These are phyloP conservation scores for Sphaerostilbella broomeana DNA, from an alignment of 2,329 filamentous ascomycete genomes.

Conservation along the genomic window DNA sequence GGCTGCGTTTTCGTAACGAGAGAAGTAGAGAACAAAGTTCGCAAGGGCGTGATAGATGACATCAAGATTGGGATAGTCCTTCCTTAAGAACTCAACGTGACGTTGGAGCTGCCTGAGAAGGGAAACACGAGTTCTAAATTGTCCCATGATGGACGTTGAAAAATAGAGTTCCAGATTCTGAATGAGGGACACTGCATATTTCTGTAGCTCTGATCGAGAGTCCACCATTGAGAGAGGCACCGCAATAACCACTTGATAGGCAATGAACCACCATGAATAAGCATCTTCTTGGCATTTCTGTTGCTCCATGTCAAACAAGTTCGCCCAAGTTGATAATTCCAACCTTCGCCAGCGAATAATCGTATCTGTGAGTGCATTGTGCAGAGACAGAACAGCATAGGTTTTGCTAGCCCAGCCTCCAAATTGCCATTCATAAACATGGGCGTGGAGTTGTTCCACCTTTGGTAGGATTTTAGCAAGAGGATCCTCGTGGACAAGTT, in stretches of 20 bases:
- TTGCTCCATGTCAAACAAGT: conserved; percentile 77
- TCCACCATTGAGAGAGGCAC: conserved; percentile 62
- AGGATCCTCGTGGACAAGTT: conserved; percentile 72
- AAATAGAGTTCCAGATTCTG: conserved; percentile 75
- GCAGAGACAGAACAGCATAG: conserved; percentile 62
- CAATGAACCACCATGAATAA: conserved; percentile 91
- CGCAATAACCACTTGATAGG: conserved; percentile 81
- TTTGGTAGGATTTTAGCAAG: conserved; percentile 80
- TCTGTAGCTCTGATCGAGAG: conserved; percentile 50
- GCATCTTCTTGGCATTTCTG: conserved; percentile 70
- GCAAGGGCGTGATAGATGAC: conserved; percentile 58
- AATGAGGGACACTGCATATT: conserved; percentile 64
- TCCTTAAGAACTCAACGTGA: conserved; percentile 56
- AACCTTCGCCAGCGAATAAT: conserved; percentile 86
- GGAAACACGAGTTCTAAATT: conserved; percentile 65
- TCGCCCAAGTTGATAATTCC: conserved; percentile 87
- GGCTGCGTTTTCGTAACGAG: conserved; percentile 61
- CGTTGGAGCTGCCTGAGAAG: conserved; percentile 60
- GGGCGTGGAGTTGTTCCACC: conserved; percentile 77
- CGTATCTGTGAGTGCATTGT: conserved; percentile 71
- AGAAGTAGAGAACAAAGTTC: conserved; percentile 73
- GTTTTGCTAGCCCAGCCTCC: conserved; percentile 76
- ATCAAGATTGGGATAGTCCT: conserved; percentile 52
- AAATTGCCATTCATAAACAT: conserved; percentile 89
- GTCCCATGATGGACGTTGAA: conserved; percentile 69